Evolutionary conservation across 1,284 basidiomycete species (phyloP), one percentile per base, ranked within the genome.

Genomic region (Ceratobasidium papillatum): DNA sequence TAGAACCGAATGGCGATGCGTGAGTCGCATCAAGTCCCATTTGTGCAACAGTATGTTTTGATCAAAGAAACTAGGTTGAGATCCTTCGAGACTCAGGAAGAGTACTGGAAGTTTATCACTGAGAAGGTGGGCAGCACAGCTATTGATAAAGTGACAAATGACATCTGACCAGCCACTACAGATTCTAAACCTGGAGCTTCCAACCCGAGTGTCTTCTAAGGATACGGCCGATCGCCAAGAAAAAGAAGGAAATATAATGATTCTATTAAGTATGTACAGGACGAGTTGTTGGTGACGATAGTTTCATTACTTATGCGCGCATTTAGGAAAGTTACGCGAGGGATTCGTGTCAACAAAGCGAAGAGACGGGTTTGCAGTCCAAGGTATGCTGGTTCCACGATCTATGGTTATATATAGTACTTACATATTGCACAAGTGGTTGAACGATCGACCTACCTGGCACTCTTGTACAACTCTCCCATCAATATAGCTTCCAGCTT

Each of bases 1-100:
- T 68, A 19, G 65, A 68, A 34, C 65, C 65, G 2, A 54, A 68
- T 68, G 65, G 65, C 5, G 65, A 68, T 68, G 65, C 65, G 65
- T 68, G 34, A 68, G 65, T 68, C 8, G 11, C 12, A 1, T 25
- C 47, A 27, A 22, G 30, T 25, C 17, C 17, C 4, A 32, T 3
- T 25, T 25, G 17, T 41, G 45, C 8, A 68, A 3, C 34, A 56
- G 7, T 14, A 41, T 22, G 25, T 27, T 19, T 17, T 65, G 3
- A 43, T 17, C 22, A 30, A 14, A n/a, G 14, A 9, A 59, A 19
- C 9, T 56, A 68, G 65, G 7, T 27, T 68, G 1, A 68, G 65
- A 25, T 68, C 65, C 2, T 68, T 68, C 51, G 19, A 38, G 36
- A 68, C 65, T 3, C 65, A 68, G 38, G 32, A 56, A 27, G 65